phyloP scores from a whole-genome alignment of 164 flowering plant species.

The Tetracentron sinense region DNA sequence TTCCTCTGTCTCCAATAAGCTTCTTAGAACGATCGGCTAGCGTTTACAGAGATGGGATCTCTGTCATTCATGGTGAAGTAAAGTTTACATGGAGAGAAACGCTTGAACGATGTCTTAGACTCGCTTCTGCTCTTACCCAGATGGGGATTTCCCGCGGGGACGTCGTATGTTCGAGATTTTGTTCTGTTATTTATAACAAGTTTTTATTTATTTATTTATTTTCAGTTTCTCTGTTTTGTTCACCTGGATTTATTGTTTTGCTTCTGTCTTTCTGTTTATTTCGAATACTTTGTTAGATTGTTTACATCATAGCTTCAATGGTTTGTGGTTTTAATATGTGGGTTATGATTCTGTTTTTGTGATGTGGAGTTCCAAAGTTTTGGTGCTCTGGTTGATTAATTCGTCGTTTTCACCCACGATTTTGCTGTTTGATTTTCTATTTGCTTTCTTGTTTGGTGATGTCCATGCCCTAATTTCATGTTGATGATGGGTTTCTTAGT shows the following conservation, averaged over 20 bases:
- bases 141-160: conserved; percentile 45
- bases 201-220: not conserved
- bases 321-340: no score
- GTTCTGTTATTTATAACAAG: not conserved
- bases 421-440: not conserved
- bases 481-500: no score
- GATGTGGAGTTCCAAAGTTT: no score
- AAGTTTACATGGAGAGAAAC: conserved; percentile 43
- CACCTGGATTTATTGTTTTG: not conserved
- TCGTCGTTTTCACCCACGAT: no score
- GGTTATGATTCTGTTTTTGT: no score
- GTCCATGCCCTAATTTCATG: no score
- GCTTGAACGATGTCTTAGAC: conserved; percentile 31
- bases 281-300: no score
- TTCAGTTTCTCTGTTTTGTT: not conserved
- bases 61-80: conserved; percentile 37
- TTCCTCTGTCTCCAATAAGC: conserved; percentile 47
- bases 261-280: no score
- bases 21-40: conserved; percentile 52
- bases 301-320: no score
- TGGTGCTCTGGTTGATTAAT: no score
- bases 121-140: conserved; percentile 47
- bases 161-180: conserved; percentile 28
- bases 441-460: not conserved
- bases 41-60: conserved; percentile 37